Conservation (phyloP, 768 basidiomycete genomes). For the Hygrophorus pudorinus region DNA sequence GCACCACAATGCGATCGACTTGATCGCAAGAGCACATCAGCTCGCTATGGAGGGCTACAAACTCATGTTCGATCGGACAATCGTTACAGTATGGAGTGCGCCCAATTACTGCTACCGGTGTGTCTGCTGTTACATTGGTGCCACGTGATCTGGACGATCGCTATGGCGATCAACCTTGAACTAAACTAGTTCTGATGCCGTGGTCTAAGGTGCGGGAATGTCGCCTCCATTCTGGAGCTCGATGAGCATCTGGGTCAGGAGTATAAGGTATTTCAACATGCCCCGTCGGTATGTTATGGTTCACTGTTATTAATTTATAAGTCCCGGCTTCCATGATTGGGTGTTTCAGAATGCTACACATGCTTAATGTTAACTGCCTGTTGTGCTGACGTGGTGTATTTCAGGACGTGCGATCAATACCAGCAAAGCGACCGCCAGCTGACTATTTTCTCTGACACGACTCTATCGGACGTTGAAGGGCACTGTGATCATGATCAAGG, state of each 20-base stretch:
- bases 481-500: not conserved
- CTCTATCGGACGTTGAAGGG: not conserved
- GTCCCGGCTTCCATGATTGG: too few relatives aligned
- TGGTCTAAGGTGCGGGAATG: constrained; percentile 75
- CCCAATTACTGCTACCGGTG: constrained; percentile 98
- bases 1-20: constrained; percentile 85
- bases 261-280: constrained; percentile 93
- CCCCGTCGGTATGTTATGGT: constrained; percentile 57
- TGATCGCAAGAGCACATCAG: constrained; percentile 96
- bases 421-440: constrained; percentile 75
- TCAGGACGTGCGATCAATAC: constrained; percentile 75
- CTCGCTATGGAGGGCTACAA: constrained; percentile 98
- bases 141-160: not conserved
- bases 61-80: constrained; percentile 90
- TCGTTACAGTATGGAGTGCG: constrained; percentile 97
- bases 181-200: not conserved
- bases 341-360: not conserved
- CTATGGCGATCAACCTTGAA: not conserved
- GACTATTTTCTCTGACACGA: constrained; percentile 66
- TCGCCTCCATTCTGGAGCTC: constrained; percentile 88
- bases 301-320: constrained; percentile 5
- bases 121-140: constrained; percentile 19
- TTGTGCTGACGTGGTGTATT: constrained; percentile 1
- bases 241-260: constrained; percentile 90
- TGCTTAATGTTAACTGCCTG: not conserved